A percentile compares a stretch with the other conserved stretches of the same genome.
Conservation (phyloP, 306 rosid species). For the Oxytropis ochrocephala region DNA sequence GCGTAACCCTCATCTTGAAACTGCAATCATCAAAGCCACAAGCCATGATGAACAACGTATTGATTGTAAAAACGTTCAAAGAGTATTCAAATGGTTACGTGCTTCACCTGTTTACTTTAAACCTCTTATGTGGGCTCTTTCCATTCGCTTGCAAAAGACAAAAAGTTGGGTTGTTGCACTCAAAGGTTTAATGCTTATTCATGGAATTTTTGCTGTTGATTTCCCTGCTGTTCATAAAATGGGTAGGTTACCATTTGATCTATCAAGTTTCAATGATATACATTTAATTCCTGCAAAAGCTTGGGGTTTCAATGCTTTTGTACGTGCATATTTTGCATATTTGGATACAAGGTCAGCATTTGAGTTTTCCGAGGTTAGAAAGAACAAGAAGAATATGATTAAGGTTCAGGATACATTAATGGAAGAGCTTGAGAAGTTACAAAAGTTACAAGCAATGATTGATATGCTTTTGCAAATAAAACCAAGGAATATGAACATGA, state of each 20-base stretch:
- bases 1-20: conserved; percentile 59
- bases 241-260: conserved; percentile 70
- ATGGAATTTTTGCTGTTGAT: conserved; percentile 56
- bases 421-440: conserved; percentile 52
- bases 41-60: conserved; percentile 59
- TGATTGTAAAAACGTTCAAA: conserved; percentile 53
- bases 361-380: conserved; percentile 19
- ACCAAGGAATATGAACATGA: conserved; percentile 23
- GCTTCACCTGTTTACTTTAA: conserved; percentile 54
- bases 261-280: conserved; percentile 44
- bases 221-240: conserved; percentile 36
- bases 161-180: conserved; percentile 67
- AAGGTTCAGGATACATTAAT: conserved; percentile 29
- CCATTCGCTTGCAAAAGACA: conserved; percentile 60
- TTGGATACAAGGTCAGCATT: conserved; percentile 45
- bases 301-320: conserved; percentile 39
- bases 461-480: conserved; percentile 52
- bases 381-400: background rate
- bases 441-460: conserved; percentile 43
- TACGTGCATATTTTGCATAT: conserved; percentile 52
- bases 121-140: conserved; percentile 44
- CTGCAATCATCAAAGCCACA: conserved; percentile 65
- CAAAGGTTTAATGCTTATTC: conserved; percentile 86
- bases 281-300: conserved; percentile 19
- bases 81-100: conserved; percentile 64